Evolutionary conservation across 1,284 basidiomycete species (phyloP).

Genomic region (Chalciporus sp.): DNA sequence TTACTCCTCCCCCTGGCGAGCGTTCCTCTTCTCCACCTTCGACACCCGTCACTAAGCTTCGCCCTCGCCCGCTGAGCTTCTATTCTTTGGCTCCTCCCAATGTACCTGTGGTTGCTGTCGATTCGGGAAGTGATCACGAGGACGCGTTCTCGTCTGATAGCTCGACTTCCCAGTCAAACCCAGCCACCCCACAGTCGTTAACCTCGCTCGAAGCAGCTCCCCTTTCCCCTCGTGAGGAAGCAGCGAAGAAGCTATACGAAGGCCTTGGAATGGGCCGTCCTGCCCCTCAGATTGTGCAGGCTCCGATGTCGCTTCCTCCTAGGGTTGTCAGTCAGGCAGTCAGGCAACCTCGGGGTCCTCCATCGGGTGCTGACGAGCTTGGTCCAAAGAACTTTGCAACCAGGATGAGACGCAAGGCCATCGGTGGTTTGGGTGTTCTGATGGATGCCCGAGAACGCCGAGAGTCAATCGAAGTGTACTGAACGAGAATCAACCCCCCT

Average conservation of each 20-base stretch:
- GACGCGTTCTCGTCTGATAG: conserved; percentile 58
- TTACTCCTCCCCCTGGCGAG: conserved; percentile 70
- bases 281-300: conserved; percentile 18
- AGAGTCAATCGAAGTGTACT: conserved; percentile 61
- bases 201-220: conserved; percentile 55
- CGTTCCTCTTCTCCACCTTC: conserved; percentile 52
- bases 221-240: conserved; percentile 79
- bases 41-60: conserved; percentile 47
- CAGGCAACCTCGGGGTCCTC: conserved; percentile 85
- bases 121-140: conserved; percentile 58
- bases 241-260: conserved; percentile 79
- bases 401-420: conserved; percentile 77
- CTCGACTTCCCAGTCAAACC: conserved; percentile 56
- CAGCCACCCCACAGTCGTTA: conserved; percentile 73
- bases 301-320: conserved; percentile 12
- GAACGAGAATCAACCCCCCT: conserved; percentile 27
- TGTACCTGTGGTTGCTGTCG: conserved; percentile 59
- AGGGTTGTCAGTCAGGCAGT: conserved; percentile 56
- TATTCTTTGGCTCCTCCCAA: conserved; percentile 49
- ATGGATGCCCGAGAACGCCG: conserved; percentile 75
- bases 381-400: conserved; percentile 89
- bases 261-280: conserved; percentile 77
- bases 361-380: conserved; percentile 82
- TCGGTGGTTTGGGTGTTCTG: conserved; percentile 72
- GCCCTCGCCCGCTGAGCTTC: conserved; percentile 73